Evolutionary conservation across 1,284 basidiomycete species (phyloP).

Genomic region (Lentinula novae-zelandiae): DNA sequence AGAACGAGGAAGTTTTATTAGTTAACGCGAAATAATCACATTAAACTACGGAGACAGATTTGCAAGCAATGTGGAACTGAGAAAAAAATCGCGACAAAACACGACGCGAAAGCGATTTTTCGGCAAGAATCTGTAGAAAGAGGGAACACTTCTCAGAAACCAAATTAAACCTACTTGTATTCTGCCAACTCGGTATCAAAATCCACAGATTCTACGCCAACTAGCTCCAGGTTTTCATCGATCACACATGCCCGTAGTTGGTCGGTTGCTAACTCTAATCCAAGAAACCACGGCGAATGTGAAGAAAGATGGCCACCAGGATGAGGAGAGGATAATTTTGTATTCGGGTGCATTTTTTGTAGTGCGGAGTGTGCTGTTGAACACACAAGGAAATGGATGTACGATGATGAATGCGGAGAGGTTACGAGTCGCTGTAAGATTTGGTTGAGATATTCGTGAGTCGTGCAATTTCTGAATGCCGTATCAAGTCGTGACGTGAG

Average conservation of each 20-base stretch:
- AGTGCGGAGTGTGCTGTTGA: neutral
- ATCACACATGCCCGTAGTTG: slow-evolving; percentile 76
- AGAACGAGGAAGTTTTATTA: neutral
- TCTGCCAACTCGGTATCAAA: slow-evolving; percentile 77
- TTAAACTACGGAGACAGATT: slow-evolving; percentile 21
- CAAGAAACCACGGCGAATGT: slow-evolving; percentile 53
- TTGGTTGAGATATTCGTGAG: neutral
- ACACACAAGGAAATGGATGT: neutral
- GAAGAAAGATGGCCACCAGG: neutral
- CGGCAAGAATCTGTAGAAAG: neutral
- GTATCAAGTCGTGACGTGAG: neutral
- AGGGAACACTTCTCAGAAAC: neutral
- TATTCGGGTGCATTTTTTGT: neutral
- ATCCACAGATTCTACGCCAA: slow-evolving; percentile 74
- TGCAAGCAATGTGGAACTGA: slow-evolving; percentile 30
- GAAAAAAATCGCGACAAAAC: neutral
- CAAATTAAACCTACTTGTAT: slow-evolving; percentile 60
- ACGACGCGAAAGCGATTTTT: neutral
- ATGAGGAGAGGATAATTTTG: neutral
- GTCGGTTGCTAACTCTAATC: slow-evolving; percentile 77
- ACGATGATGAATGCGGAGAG: neutral
- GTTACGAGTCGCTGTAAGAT: neutral
- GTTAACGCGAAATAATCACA: neutral
- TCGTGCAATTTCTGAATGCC: neutral
- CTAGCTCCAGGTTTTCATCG: slow-evolving; percentile 73